Evolutionary conservation across 345 rosid species (phyloP).

Genomic region (Boechera retrofracta): DNA sequence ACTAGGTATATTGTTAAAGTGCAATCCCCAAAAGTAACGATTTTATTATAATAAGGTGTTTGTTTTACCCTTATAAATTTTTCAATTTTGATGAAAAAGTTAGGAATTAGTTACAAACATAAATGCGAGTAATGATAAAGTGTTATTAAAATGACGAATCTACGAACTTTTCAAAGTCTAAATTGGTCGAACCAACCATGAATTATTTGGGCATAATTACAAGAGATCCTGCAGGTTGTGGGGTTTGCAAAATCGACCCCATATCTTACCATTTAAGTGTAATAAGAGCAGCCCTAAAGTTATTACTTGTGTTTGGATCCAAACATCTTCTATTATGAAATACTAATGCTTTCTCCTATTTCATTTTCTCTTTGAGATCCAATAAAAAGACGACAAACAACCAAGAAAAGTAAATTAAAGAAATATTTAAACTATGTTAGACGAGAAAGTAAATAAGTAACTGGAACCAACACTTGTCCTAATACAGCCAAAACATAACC

Average conservation of each 20-base stretch:
- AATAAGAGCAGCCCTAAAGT: slow-evolving; percentile 23
- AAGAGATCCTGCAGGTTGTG: slow-evolving; percentile 25
- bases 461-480: slow-evolving; percentile 35
- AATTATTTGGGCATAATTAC: slow-evolving; percentile 30
- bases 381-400: slow-evolving; percentile 33
- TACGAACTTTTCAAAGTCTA: slow-evolving; percentile 1
- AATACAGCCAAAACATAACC: slow-evolving; percentile 55
- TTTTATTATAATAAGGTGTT: neutral
- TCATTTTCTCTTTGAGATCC: slow-evolving; percentile 19
- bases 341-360: slow-evolving; percentile 4
- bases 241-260: slow-evolving; percentile 28
- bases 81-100: neutral
- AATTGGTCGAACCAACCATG: slow-evolving; percentile 26
- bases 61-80: neutral
- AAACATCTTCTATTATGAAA: neutral
- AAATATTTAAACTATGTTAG: slow-evolving; percentile 33
- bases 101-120: slow-evolving; percentile 21
- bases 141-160: slow-evolving; percentile 7
- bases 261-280: slow-evolving; percentile 34
- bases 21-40: neutral
- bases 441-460: slow-evolving; percentile 25
- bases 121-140: slow-evolving; percentile 1
- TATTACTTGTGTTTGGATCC: slow-evolving; percentile 28
- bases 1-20: neutral
- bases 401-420: neutral